Evolutionary conservation across 495 filamentous ascomycete genomes (phyloP), one percentile per base, ranked within the genome.

Genomic region (Penicillium malachiteum): DNA sequence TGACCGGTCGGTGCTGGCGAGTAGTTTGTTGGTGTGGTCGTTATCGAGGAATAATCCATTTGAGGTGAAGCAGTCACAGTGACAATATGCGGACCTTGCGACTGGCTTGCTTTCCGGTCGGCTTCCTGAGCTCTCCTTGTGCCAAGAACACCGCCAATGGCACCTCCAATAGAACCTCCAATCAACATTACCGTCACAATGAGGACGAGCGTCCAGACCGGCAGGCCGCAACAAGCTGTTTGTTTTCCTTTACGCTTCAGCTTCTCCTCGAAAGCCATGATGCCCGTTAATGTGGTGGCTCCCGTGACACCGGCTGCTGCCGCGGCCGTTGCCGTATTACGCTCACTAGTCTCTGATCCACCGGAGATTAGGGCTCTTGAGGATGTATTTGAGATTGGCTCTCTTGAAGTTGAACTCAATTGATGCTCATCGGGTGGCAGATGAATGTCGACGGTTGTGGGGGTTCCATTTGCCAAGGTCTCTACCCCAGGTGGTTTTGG

Each of bases 191-290:
- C 73, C 10, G 80, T 65, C 0, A 68, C 68, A 2, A 83, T 74
- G 17, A 89, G 68, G 33, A 79, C 71, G 26, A 90, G 64, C 0
- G 84, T 83, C 88, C 89, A 91, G 39, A 87, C 76, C 0, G 87
- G 88, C 12, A 90, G 62, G 18, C 85, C 84, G 59, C 84, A 89
- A 54, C 86, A 82, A 14, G 71, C 67, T 62, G 79, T 74, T 69
- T 80, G 70, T 71, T 81, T 73, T 68, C 85, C 70, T 65, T 78
- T 71, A 45, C 54, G 72, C 76, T 84, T 84, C 69, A 88, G 51
- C 62, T 81, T 74, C 74, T 87, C 68, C 64, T 78, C 75, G 45
- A 81, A 79, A 3, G 71, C 71, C 70, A 74, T 73, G 35, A 77
- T 66, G 17, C 74, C 71, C 5, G 71, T 69, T 7, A 57, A 33